Conservation (phyloP, 2,329 filamentous ascomycete species). For the Metarhizium anisopliae region DNA sequence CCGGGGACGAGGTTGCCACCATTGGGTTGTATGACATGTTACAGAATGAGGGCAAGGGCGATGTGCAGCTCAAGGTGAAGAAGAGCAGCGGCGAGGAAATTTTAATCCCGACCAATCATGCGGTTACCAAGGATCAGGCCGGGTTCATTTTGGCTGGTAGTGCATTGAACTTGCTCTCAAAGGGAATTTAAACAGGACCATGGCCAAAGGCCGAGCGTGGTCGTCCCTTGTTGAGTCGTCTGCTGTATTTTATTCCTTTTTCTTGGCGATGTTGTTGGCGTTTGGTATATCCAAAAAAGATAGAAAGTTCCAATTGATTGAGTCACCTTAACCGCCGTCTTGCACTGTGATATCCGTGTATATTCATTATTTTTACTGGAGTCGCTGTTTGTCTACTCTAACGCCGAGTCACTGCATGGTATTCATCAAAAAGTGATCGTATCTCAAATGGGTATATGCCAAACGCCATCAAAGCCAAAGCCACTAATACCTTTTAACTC, state of each 20-base stretch:
- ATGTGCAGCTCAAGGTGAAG: slow-evolving; percentile 62
- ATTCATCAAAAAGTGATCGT: neutral
- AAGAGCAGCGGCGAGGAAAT: slow-evolving; percentile 53
- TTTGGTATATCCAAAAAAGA: neutral
- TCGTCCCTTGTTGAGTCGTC: neutral
- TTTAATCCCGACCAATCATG: slow-evolving; percentile 72
- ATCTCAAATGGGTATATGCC: slow-evolving; percentile 1
- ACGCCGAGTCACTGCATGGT: neutral
- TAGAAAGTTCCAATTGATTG: neutral
- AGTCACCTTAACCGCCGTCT: neutral
- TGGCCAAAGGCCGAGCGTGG: neutral
- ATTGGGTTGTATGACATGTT: slow-evolving; percentile 79
- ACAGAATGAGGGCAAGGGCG: slow-evolving; percentile 64
- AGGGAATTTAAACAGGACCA: slow-evolving; percentile 25
- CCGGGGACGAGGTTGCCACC: slow-evolving; percentile 76
- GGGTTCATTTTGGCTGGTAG: slow-evolving; percentile 89
- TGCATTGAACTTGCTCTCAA: slow-evolving; percentile 81
- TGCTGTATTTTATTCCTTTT: neutral
- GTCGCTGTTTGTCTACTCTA: neutral
- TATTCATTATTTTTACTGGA: neutral
- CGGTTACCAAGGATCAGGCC: slow-evolving; percentile 82
- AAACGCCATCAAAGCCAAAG: slow-evolving; percentile 1
- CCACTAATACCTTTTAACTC: neutral
- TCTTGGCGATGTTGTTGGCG: slow-evolving; percentile 1
- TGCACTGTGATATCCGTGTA: neutral